phyloP scores from a whole-genome alignment of 1,284 basidiomycete species.

The Cutaneotrichosporon cavernicola region DNA sequence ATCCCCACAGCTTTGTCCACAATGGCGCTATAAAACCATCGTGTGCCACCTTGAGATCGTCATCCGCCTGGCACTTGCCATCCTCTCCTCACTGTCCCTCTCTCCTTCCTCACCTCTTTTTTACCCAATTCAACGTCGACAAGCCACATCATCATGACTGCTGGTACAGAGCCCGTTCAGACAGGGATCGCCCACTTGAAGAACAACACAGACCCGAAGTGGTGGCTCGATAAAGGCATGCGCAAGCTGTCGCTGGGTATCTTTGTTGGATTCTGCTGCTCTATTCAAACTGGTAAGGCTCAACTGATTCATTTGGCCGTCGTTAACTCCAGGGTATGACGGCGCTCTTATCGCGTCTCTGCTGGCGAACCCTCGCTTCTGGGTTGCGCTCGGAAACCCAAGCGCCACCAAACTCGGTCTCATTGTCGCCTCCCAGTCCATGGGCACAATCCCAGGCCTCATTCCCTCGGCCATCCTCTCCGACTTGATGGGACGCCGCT shows the following conservation, averaged over 20 bases:
- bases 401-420: conserved; percentile 31
- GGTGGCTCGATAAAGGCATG: conserved; percentile 37
- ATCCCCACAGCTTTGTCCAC: neutral
- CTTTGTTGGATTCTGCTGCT: conserved; percentile 29
- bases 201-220: conserved; percentile 32
- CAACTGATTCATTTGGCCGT: neutral
- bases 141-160: neutral
- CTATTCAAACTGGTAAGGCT: conserved; percentile 25
- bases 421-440: conserved; percentile 30
- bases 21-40: neutral
- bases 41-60: neutral
- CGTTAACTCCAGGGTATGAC: conserved; percentile 25
- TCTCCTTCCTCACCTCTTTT: neutral
- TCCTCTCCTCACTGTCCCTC: neutral
- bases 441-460: conserved; percentile 30
- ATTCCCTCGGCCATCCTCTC: conserved; percentile 33
- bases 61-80: neutral
- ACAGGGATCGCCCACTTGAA: neutral
- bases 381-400: conserved; percentile 31
- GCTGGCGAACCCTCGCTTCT: conserved; percentile 31
- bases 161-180: neutral
- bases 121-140: neutral
- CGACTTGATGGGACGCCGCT: conserved; percentile 29
- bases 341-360: conserved; percentile 30
- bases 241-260: conserved; percentile 29